phyloP scores from a whole-genome alignment of 352 stramenopile species.

The Phytophthora fragariaefolia region DNA sequence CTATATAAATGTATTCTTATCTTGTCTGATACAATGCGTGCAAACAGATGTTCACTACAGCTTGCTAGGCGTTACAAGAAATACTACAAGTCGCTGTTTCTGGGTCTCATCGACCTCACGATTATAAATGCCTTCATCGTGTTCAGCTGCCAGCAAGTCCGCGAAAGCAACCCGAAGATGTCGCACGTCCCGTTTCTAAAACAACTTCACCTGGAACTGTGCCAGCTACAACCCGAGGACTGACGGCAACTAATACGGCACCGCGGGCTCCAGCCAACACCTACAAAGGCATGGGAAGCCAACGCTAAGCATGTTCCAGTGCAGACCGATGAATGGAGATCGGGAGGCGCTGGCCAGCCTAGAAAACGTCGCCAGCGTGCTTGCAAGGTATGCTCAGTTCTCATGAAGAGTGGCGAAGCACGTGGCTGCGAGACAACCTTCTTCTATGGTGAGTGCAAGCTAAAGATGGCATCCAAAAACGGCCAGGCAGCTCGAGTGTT shows the following conservation, averaged over 20 bases:
- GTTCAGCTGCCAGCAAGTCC: neutral
- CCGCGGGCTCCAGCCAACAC: neutral
- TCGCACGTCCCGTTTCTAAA: conserved; percentile 11
- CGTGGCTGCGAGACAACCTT: no score
- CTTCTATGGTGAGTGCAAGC: no score
- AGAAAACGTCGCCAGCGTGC: neutral
- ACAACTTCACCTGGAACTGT: conserved; percentile 6
- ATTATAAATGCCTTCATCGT: conserved; percentile 19
- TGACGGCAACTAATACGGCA: neutral
- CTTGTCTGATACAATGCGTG: neutral
- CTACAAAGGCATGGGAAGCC: neutral
- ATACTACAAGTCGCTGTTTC: conserved; percentile 21
- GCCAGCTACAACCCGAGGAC: neutral
- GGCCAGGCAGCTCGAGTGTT: no score
- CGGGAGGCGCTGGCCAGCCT: neutral
- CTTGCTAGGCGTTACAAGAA: conserved; percentile 11
- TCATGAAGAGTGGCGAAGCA: neutral
- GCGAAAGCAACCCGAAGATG: neutral
- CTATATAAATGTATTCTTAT: neutral
- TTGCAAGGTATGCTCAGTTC: conserved; percentile 12
- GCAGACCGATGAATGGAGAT: neutral
- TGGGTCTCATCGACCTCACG: conserved; percentile 9
- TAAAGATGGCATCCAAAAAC: no score
- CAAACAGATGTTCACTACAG: conserved; percentile 11
- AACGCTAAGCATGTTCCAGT: neutral